Base-by-base conservation (phyloP, 2,329 filamentous ascomycete species). In the Colletotrichum sp. region DNA sequence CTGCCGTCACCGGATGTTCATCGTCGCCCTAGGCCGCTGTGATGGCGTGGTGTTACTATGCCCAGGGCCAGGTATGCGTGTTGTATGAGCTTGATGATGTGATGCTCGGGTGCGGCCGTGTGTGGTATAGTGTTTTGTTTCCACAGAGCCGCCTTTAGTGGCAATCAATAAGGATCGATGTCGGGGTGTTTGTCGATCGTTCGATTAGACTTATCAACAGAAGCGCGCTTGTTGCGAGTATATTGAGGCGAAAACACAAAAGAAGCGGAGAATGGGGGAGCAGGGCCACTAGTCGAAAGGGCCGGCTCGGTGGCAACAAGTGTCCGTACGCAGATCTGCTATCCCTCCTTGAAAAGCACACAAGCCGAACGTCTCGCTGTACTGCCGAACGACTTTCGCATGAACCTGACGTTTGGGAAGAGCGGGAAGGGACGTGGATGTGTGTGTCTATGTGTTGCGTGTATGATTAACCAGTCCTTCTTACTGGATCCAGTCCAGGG, bases 181-280 rank as follows among this genome's bases (percentile, higher is more conserved):
- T 64, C 28, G 72, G 72, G 71, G 39, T 69, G 70, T 64, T 60
- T 63, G 73, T 73, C 73, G 73, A 76, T 76, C 73, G 30, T 26
- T 34, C 21, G 55, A 44, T 75, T 57, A 72, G 62, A 68, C 32
- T 52, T 21, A 34, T 57, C n/a, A 21, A 36, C 18, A 39, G 57
- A 21, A 72, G 57, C 55, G 73, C 64, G 70, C 64, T 69, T 69
- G 70, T 64, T 52, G 64, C 59, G 26, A 73, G 49, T 73, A 64
- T 15, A 65, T 65, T 73, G 55, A 72, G 62, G 18, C 66, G 30
- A 66, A 71, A 21, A 66, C 39, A 26, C 8, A 8, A 44, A 36
- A 72, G 59, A 66, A 60, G 63, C 69, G 73, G 64, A 69, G 57
- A 63, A 68, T n/a, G n/a, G 44, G 21, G 24, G 15, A 71, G 34